phyloP scores from a whole-genome alignment of 2,329 filamentous ascomycete genomes.

The Mariannaea sp. region DNA sequence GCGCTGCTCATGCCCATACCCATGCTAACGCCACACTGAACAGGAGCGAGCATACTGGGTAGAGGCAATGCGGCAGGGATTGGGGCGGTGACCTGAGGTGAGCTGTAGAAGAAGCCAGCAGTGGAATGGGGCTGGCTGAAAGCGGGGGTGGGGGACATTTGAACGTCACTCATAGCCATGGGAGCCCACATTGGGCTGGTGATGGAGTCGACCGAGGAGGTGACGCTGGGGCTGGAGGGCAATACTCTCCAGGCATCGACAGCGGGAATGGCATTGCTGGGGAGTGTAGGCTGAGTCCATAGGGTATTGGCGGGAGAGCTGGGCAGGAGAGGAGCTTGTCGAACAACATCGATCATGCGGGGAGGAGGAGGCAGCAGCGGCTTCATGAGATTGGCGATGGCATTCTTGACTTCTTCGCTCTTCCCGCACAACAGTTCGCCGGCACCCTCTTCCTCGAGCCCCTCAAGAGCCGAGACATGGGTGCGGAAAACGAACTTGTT shows the following conservation, averaged over 20 bases:
- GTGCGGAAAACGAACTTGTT: slow-evolving; percentile 98
- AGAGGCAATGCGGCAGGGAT: slow-evolving; percentile 74
- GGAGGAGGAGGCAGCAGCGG: slow-evolving; percentile 85
- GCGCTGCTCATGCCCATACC: slow-evolving; percentile 65
- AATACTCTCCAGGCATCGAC: slow-evolving; percentile 91
- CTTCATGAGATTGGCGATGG: slow-evolving; percentile 83
- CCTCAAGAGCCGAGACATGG: slow-evolving; percentile 85
- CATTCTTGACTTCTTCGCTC: slow-evolving; percentile 90
- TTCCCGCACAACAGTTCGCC: slow-evolving; percentile 91
- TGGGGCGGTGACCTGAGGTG: slow-evolving; percentile 73
- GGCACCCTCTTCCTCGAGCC: slow-evolving; percentile 93
- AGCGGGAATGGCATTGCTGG: slow-evolving; percentile 62
- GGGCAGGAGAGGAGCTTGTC: slow-evolving; percentile 82
- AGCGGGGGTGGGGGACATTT: slow-evolving; percentile 78
- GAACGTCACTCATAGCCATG: slow-evolving; percentile 74
- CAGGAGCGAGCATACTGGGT: slow-evolving; percentile 80
- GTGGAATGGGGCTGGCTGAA: slow-evolving; percentile 76
- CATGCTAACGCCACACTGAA: slow-evolving; percentile 81
- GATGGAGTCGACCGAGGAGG: slow-evolving; percentile 72
- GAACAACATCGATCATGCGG: slow-evolving; percentile 85
- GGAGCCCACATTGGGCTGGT: slow-evolving; percentile 77
- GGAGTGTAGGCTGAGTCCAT: slow-evolving; percentile 76
- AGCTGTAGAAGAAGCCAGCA: slow-evolving; percentile 77
- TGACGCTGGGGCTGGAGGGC: slow-evolving; percentile 83
- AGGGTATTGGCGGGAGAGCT: slow-evolving; percentile 78